phyloP scores from a whole-genome alignment of 2,329 filamentous ascomycete species.

The Cladophialophora exuberans region DNA sequence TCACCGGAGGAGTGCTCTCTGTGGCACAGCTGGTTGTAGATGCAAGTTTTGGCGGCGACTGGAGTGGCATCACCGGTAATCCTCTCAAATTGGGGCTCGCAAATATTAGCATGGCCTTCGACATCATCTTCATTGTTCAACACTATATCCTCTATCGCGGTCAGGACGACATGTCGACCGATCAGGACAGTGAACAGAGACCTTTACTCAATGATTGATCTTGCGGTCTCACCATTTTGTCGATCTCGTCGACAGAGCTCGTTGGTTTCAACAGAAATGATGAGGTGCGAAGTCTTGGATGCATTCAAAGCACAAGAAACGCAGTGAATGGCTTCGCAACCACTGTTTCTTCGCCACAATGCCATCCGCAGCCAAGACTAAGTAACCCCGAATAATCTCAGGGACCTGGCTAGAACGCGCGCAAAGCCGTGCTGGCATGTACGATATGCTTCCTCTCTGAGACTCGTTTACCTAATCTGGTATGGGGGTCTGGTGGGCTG shows the following conservation, averaged over 20 bases:
- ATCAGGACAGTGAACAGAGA: slow-evolving; percentile 13
- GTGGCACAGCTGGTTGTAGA: slow-evolving; percentile 82
- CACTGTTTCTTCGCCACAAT: too few relatives aligned
- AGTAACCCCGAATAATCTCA: too few relatives aligned
- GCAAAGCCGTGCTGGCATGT: too few relatives aligned
- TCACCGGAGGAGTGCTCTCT: slow-evolving; percentile 79
- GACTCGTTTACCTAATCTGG: neutral
- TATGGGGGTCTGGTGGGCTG: neutral
- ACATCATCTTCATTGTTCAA: slow-evolving; percentile 82
- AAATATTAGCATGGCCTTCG: slow-evolving; percentile 84
- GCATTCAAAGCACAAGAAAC: too few relatives aligned
- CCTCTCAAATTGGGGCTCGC: slow-evolving; percentile 86
- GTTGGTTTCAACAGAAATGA: too few relatives aligned
- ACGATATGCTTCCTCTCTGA: too few relatives aligned
- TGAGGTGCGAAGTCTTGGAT: too few relatives aligned
- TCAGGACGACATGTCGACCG: slow-evolving; percentile 25
- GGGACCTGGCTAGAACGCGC: too few relatives aligned
- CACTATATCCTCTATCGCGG: slow-evolving; percentile 78
- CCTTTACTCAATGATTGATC: slow-evolving; percentile 19
- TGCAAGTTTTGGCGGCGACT: slow-evolving; percentile 80
- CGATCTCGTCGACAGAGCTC: too few relatives aligned
- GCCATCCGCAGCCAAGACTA: too few relatives aligned
- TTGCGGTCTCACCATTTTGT: neutral
- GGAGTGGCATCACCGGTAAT: slow-evolving; percentile 89
- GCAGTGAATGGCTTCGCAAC: too few relatives aligned